phyloP scores from a whole-genome alignment of 148 eudicot species.

The Fagopyrum esculentum region DNA sequence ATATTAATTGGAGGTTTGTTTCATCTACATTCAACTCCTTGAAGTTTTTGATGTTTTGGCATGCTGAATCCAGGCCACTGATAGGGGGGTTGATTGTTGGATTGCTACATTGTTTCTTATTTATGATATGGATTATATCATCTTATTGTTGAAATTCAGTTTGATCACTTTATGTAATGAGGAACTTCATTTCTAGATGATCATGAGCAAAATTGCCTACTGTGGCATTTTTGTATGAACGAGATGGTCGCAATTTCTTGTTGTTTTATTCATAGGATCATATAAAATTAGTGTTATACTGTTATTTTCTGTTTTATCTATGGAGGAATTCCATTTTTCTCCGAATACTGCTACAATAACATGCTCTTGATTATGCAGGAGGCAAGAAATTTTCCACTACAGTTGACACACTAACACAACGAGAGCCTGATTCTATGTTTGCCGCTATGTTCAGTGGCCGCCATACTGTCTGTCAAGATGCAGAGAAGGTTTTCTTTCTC shows the following conservation, averaged over 20 bases:
- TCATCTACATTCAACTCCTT: neutral
- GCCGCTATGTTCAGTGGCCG: conserved; percentile 99
- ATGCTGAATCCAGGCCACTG: neutral
- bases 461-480: conserved; percentile 59
- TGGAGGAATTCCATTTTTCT: neutral
- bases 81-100: neutral
- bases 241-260: neutral
- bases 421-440: conserved; percentile 96
- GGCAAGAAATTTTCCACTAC: conserved; percentile 89
- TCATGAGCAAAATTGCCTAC: neutral
- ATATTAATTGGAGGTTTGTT: neutral
- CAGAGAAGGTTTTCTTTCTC: conserved; percentile 46
- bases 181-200: neutral
- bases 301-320: neutral
- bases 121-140: neutral
- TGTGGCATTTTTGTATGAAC: neutral
- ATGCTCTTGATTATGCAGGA: conserved; percentile 32
- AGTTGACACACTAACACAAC: conserved; percentile 68
- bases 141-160: neutral
- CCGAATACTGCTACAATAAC: neutral
- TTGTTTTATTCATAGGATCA: neutral
- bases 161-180: neutral
- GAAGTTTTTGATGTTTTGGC: neutral
- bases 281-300: neutral
- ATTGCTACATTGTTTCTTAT: neutral